A percentile compares a stretch with the other conserved stretches of the same genome.
phyloP scores from a whole-genome alignment of 2,329 filamentous ascomycete species.

The Nemania serpens region DNA sequence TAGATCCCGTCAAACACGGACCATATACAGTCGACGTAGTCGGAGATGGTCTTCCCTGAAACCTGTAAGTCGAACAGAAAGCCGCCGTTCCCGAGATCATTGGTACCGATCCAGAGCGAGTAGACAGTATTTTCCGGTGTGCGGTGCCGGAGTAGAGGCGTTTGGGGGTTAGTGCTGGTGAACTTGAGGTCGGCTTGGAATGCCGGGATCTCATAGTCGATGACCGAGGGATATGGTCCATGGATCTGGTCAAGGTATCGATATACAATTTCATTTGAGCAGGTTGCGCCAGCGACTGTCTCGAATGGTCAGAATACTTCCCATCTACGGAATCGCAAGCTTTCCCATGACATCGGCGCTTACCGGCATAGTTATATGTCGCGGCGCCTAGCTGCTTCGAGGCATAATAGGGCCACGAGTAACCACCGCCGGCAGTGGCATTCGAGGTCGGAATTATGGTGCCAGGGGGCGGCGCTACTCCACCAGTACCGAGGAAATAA shows the following conservation, averaged over 20 bases:
- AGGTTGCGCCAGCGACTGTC: conserved; percentile 69
- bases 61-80: conserved; percentile 70
- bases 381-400: conserved; percentile 60
- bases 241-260: conserved; percentile 57
- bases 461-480: conserved; percentile 66
- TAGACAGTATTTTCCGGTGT: conserved; percentile 69
- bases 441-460: conserved; percentile 51
- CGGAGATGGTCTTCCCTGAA: conserved; percentile 58
- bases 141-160: conserved; percentile 50
- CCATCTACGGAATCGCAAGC: not conserved
- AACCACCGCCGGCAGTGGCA: conserved; percentile 66
- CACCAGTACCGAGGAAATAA: conserved; percentile 65
- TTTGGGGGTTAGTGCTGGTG: conserved; percentile 27
- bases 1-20: conserved; percentile 66
- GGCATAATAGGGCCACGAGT: conserved; percentile 71
- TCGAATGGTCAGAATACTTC: conserved; percentile 1
- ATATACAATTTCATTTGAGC: conserved; percentile 69
- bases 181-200: conserved; percentile 56
- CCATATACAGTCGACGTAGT: conserved; percentile 73
- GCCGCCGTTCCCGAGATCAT: conserved; percentile 70
- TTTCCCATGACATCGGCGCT: not conserved
- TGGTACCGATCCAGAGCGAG: conserved; percentile 80
- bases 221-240: conserved; percentile 63
- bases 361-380: conserved; percentile 67
- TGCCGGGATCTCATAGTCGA: conserved; percentile 64